Evolutionary conservation across 1,139 yeast species (phyloP).

Genomic region (Kurtzmaniella natalensis): DNA sequence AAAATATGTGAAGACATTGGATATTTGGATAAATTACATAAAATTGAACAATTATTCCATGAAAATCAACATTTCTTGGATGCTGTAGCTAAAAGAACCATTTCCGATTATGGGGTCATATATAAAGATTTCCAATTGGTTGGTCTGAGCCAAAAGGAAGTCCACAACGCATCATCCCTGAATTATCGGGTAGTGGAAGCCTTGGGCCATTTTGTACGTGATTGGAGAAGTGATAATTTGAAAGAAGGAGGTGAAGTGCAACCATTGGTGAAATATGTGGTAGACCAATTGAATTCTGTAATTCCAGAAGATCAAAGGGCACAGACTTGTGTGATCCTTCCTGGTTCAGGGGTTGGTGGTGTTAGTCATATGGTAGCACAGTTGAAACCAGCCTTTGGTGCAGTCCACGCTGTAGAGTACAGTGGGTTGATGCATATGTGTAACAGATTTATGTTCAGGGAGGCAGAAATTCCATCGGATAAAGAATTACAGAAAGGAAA

Average conservation of each 20-base stretch:
- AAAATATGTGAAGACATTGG: constrained; percentile 49
- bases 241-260: constrained; percentile 41
- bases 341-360: constrained; percentile 79
- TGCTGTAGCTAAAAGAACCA: constrained; percentile 39
- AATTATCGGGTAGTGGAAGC: constrained; percentile 64
- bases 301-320: constrained; percentile 21
- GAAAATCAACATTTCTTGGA: constrained; percentile 44
- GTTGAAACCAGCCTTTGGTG: constrained; percentile 19
- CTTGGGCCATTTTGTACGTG: constrained; percentile 68
- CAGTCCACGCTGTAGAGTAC: constrained; percentile 68
- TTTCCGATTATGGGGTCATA: constrained; percentile 35
- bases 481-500: not conserved
- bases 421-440: constrained; percentile 68
- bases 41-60: constrained; percentile 39
- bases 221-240: constrained; percentile 82
- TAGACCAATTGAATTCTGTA: constrained; percentile 22
- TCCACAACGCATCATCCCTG: constrained; percentile 23
- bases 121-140: constrained; percentile 35
- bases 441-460: constrained; percentile 49
- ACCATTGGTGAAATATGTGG: constrained; percentile 51
- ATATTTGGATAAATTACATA: constrained; percentile 48
- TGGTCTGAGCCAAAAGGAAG: constrained; percentile 14
- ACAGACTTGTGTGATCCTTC: constrained; percentile 54
- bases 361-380: constrained; percentile 59
- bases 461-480: constrained; percentile 1